Evolutionary conservation across 2,329 filamentous ascomycete species (phyloP).

Genomic region (Nemania abortiva): DNA sequence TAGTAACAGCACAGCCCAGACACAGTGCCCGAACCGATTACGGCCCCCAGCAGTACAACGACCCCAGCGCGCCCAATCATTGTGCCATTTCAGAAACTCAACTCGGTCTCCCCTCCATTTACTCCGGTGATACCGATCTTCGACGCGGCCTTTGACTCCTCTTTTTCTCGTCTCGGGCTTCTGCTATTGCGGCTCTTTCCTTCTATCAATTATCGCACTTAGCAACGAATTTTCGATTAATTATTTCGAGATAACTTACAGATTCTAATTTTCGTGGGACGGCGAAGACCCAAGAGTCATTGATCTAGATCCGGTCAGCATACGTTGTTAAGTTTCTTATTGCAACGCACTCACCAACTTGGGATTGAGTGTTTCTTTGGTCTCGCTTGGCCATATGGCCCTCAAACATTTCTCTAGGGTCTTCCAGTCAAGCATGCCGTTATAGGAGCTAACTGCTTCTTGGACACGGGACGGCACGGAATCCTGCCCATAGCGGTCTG

Average conservation of each 20-base stretch:
- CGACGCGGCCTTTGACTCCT: neutral
- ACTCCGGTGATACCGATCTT: neutral
- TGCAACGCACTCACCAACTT: neutral
- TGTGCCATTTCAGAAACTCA: neutral
- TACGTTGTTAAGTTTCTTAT: neutral
- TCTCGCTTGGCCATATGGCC: conserved; percentile 12
- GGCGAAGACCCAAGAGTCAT: neutral
- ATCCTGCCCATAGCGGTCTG: conserved; percentile 1
- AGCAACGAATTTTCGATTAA: neutral
- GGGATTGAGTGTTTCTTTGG: neutral
- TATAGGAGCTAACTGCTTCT: conserved; percentile 6
- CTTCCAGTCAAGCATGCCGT: neutral
- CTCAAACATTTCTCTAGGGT: neutral
- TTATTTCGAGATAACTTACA: neutral
- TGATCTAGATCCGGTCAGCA: neutral
- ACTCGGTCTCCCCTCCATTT: neutral
- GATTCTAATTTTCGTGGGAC: neutral
- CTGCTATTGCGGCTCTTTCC: neutral
- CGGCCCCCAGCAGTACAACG: neutral
- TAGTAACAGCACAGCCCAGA: conserved; percentile 1
- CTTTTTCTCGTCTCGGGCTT: neutral
- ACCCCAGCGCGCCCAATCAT: neutral
- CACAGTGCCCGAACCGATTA: conserved; percentile 3
- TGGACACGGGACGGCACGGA: neutral
- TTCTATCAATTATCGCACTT: neutral